Percentiles rank a stretch among this genome's conserved stretches.
These are phyloP conservation scores for Tulasnella calospora DNA, from an alignment of 768 basidiomycete species.

Conservation along the genomic window DNA sequence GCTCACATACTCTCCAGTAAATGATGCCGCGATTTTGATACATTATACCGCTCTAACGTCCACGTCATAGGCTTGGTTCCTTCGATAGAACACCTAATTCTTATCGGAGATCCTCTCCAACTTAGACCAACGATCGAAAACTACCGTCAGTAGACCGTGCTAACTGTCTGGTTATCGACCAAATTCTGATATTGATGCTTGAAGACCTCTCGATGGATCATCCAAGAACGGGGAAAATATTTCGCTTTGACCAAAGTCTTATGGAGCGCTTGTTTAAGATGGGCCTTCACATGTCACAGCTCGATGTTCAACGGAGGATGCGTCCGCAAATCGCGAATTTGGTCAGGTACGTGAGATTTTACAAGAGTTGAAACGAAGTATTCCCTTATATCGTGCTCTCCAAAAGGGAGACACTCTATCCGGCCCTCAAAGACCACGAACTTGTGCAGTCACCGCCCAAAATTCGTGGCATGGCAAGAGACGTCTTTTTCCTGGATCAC, in stretches of 20 bases:
- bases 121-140: conserved; percentile 64
- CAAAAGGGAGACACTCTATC: conserved; percentile 55
- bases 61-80: conserved; percentile 49
- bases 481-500: conserved; percentile 67
- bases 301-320: conserved; percentile 73
- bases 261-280: conserved; percentile 64
- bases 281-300: conserved; percentile 61
- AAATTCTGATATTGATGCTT: not conserved
- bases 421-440: conserved; percentile 53
- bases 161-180: not conserved
- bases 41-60: conserved; percentile 31
- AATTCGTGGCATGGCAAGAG: conserved; percentile 58
- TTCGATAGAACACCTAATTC: conserved; percentile 63
- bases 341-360: conserved; percentile 45
- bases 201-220: conserved; percentile 67
- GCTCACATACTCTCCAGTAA: conserved; percentile 56
- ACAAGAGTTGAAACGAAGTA: not conserved
- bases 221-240: conserved; percentile 48
- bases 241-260: conserved; percentile 64
- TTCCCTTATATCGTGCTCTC: not conserved
- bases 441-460: conserved; percentile 48
- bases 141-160: conserved; percentile 54
- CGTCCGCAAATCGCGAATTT: conserved; percentile 61
- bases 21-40: conserved; percentile 40
- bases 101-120: conserved; percentile 77